These are phyloP conservation scores for Ochetophila trinervis DNA, from an alignment of 306 rosid species.

Conservation along the genomic window DNA sequence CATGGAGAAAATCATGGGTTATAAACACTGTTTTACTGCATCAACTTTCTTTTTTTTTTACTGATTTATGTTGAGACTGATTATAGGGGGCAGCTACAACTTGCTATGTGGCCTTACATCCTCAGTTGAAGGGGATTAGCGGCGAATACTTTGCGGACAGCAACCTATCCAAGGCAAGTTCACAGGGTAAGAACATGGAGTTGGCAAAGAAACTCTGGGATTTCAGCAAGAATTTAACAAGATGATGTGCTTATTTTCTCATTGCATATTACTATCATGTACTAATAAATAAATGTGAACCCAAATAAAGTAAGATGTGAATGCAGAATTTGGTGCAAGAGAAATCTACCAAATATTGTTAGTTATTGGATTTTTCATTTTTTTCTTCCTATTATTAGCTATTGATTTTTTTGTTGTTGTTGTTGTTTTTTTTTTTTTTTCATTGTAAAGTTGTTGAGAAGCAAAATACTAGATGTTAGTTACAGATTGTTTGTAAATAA, in stretches of 20 bases:
- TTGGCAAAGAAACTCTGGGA: conserved; percentile 82
- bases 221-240: conserved; percentile 50
- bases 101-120: conserved; percentile 76
- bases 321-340: too few relatives aligned
- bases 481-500: too few relatives aligned
- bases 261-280: too few relatives aligned
- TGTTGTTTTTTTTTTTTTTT: too few relatives aligned
- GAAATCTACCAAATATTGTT: too few relatives aligned
- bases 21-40: neutral
- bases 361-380: too few relatives aligned
- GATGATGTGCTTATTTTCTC: neutral
- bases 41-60: conserved; percentile 3
- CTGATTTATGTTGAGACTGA: neutral
- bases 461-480: too few relatives aligned
- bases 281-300: too few relatives aligned
- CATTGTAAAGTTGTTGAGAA: too few relatives aligned
- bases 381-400: too few relatives aligned
- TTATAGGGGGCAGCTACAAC: conserved; percentile 87
- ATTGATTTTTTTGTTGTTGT: too few relatives aligned
- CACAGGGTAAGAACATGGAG: conserved; percentile 41
- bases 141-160: conserved; percentile 62
- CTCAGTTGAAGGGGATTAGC: conserved; percentile 55
- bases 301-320: too few relatives aligned
- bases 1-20: neutral
- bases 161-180: conserved; percentile 41